These are phyloP conservation scores for Vanrija humicola DNA, from an alignment of 1,284 basidiomycete genomes.

Conservation along the genomic window DNA sequence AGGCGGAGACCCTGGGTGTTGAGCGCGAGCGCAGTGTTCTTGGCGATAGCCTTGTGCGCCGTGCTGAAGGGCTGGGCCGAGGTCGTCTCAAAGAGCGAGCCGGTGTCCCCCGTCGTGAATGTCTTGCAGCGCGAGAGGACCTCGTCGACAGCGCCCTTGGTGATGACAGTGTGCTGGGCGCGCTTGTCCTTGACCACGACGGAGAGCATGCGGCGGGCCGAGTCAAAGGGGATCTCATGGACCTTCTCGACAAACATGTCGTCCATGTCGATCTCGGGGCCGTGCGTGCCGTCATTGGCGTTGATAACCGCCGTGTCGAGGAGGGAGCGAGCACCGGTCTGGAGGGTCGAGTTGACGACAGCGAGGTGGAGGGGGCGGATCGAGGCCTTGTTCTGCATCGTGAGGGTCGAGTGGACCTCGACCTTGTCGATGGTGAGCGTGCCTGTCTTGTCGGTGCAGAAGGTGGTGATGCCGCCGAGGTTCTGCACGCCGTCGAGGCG, in stretches of 20 bases:
- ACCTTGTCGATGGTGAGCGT: neutral
- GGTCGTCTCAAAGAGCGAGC: too few relatives aligned
- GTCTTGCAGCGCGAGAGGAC: neutral
- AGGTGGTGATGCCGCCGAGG: neutral
- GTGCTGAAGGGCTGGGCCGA: too few relatives aligned
- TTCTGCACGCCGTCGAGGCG: slow-evolving; percentile 1
- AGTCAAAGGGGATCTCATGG: neutral
- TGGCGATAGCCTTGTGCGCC: too few relatives aligned
- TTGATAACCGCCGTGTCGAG: neutral
- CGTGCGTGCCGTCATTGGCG: neutral
- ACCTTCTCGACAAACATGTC: neutral
- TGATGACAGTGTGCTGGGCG: neutral
- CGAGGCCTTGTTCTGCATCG: neutral
- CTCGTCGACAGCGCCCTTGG: slow-evolving; percentile 1
- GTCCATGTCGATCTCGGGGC: neutral
- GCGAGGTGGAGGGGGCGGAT: neutral
- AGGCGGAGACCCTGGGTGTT: too few relatives aligned
- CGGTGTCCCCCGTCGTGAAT: too few relatives aligned
- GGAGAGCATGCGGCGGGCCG: slow-evolving; percentile 1
- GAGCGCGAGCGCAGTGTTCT: too few relatives aligned
- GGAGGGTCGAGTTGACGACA: neutral
- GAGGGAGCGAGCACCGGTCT: neutral
- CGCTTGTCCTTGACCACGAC: neutral
- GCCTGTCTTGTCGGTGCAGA: slow-evolving; percentile 39
- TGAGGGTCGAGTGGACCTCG: neutral